phyloP scores from a whole-genome alignment of 2,329 filamentous ascomycete genomes.

The Trichothecium sympodiale region DNA sequence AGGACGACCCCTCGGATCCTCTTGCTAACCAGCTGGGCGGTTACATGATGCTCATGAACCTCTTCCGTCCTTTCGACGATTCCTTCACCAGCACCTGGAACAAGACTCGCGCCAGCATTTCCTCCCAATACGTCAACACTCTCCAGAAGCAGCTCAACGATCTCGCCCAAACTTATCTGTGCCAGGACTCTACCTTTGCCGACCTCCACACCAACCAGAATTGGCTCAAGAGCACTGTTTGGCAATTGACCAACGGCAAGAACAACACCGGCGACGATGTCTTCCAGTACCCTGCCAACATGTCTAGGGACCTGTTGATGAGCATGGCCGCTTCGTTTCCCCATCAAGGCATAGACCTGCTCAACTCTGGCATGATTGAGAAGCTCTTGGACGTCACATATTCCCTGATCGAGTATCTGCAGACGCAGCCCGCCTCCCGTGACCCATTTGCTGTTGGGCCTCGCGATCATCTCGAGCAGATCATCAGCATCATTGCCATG shows the following conservation, averaged over 20 bases:
- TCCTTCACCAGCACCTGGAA: constrained; percentile 55
- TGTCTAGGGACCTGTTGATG: constrained; percentile 50
- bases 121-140: constrained; percentile 41
- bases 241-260: constrained; percentile 49
- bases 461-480: constrained; percentile 60
- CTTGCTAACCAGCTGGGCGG: constrained; percentile 39
- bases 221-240: constrained; percentile 53
- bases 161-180: constrained; percentile 39
- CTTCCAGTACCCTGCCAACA: constrained; percentile 49
- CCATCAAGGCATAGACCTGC: constrained; percentile 56
- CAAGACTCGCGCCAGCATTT: constrained; percentile 47
- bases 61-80: constrained; percentile 59
- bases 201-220: constrained; percentile 50
- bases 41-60: constrained; percentile 48
- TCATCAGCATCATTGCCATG: constrained; percentile 55
- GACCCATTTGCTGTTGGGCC: constrained; percentile 56
- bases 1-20: constrained; percentile 48
- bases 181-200: constrained; percentile 39
- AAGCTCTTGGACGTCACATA: constrained; percentile 70
- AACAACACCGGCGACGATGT: constrained; percentile 33
- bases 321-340: constrained; percentile 62
- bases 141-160: constrained; percentile 54
- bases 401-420: constrained; percentile 62
- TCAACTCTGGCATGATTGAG: constrained; percentile 66
- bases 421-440: constrained; percentile 47